Percentiles rank a stretch among this genome's conserved stretches.
phyloP scores from a whole-genome alignment of 2,329 filamentous ascomycete species.

The Juglanconis oblonga region DNA sequence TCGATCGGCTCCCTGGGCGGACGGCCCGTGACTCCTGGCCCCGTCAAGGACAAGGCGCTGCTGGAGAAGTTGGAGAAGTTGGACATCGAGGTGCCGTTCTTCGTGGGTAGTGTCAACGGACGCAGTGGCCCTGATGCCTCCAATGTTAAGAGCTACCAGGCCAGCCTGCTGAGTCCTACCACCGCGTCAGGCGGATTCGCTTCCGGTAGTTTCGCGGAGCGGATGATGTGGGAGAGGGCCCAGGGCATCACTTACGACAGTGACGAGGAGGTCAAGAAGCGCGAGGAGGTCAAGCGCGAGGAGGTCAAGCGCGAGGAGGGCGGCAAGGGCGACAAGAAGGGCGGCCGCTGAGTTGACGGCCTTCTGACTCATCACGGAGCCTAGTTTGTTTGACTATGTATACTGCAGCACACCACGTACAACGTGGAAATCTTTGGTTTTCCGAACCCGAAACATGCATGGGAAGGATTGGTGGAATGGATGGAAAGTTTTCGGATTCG shows the following conservation, averaged over 20 bases:
- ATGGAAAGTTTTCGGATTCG: neutral
- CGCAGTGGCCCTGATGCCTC: constrained; percentile 25
- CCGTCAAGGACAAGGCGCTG: constrained; percentile 13
- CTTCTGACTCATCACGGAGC: neutral
- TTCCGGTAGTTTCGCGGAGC: constrained; percentile 32
- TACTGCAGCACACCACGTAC: neutral
- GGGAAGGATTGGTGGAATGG: neutral
- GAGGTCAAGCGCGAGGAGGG: neutral
- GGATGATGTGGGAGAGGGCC: constrained; percentile 14
- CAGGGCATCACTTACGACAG: constrained; percentile 10
- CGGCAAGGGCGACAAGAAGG: neutral
- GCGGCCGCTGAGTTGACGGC: too few relatives aligned
- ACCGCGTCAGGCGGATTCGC: constrained; percentile 18
- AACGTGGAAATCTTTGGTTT: neutral
- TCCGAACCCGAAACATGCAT: neutral
- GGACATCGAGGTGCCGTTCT: constrained; percentile 33
- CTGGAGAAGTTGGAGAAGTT: constrained; percentile 33
- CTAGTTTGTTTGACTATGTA: neutral
- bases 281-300: neutral
- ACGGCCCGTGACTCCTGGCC: constrained; percentile 27
- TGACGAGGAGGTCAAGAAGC: constrained; percentile 6
- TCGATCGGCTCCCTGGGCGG: constrained; percentile 40
- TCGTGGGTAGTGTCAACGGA: constrained; percentile 40
- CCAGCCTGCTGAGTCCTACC: constrained; percentile 21
- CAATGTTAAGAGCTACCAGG: constrained; percentile 28